Evolutionary conservation across 176 grass and related monocot genomes (phyloP).

Genomic region (Dactylis glomerata): DNA sequence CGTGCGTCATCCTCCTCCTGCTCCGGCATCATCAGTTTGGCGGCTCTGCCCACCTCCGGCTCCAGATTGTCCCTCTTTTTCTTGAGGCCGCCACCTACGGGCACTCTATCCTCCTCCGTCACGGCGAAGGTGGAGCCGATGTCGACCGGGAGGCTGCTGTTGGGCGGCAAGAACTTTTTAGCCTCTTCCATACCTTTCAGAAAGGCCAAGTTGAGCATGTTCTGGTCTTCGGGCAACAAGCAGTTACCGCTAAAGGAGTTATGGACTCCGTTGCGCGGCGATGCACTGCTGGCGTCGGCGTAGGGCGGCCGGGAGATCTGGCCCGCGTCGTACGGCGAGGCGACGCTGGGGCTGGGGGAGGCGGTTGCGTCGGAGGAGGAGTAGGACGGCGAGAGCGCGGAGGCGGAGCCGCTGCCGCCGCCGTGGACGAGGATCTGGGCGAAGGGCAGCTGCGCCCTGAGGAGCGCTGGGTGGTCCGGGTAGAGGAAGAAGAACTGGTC

Average conservation of each 20-base stretch:
- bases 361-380: background rate
- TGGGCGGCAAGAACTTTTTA: slow-evolving; percentile 44
- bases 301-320: background rate
- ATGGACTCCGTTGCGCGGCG: background rate
- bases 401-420: background rate
- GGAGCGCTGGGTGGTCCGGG: slow-evolving; percentile 34
- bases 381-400: background rate
- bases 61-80: slow-evolving; percentile 25
- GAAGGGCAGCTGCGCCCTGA: slow-evolving; percentile 29
- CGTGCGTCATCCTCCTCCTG: slow-evolving; percentile 13
- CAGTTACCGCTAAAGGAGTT: background rate
- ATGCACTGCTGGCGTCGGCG: background rate
- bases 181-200: slow-evolving; percentile 57
- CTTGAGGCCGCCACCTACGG: background rate
- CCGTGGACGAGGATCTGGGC: slow-evolving; percentile 22
- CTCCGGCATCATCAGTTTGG: slow-evolving; percentile 28
- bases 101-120: background rate
- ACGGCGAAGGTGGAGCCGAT: background rate
- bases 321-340: background rate
- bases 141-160: background rate
- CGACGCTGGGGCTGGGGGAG: background rate
- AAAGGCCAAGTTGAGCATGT: slow-evolving; percentile 34
- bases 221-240: background rate
- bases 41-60: slow-evolving; percentile 11
- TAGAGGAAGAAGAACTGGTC: slow-evolving; percentile 28